These are phyloP conservation scores for Chamaenerion angustifolium DNA, from an alignment of 345 rosid genomes.

Conservation along the genomic window DNA sequence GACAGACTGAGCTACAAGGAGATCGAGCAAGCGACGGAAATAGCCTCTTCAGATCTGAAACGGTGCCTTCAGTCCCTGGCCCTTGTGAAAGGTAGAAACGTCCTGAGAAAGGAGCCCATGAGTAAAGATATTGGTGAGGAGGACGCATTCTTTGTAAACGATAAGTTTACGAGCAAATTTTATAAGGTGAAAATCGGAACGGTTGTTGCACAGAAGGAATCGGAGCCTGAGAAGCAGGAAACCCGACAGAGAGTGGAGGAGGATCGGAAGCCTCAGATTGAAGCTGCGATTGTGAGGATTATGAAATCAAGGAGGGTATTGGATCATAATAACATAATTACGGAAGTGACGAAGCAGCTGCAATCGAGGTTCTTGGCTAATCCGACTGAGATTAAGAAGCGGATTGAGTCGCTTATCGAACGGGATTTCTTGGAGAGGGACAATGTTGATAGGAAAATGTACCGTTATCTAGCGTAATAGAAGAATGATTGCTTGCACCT, in stretches of 20 bases:
- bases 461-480: conserved; percentile 73
- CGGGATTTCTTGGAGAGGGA: conserved; percentile 99
- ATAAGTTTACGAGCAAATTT: conserved; percentile 86
- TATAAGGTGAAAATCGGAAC: conserved; percentile 98
- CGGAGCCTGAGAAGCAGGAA: conserved; percentile 97
- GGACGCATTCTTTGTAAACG: conserved; percentile 71
- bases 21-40: conserved; percentile 86
- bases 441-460: conserved; percentile 64
- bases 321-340: conserved; percentile 86
- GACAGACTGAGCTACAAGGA: conserved; percentile 81
- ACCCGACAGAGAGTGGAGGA: conserved; percentile 97
- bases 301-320: conserved; percentile 94
- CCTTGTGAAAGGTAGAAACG: conserved; percentile 84
- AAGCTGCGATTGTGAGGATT: conserved; percentile 95
- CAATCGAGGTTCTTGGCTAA: conserved; percentile 91
- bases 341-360: conserved; percentile 93
- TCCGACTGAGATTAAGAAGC: conserved; percentile 91
- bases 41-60: conserved; percentile 75
- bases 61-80: conserved; percentile 93
- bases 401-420: conserved; percentile 91
- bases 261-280: conserved; percentile 96
- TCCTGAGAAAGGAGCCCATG: conserved; percentile 94
- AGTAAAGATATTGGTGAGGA: conserved; percentile 89
- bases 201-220: conserved; percentile 93
- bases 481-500: too few species aligned